Evolutionary conservation across 352 stramenopile species (phyloP).

Genomic region (Phytophthora chlamydospora): DNA sequence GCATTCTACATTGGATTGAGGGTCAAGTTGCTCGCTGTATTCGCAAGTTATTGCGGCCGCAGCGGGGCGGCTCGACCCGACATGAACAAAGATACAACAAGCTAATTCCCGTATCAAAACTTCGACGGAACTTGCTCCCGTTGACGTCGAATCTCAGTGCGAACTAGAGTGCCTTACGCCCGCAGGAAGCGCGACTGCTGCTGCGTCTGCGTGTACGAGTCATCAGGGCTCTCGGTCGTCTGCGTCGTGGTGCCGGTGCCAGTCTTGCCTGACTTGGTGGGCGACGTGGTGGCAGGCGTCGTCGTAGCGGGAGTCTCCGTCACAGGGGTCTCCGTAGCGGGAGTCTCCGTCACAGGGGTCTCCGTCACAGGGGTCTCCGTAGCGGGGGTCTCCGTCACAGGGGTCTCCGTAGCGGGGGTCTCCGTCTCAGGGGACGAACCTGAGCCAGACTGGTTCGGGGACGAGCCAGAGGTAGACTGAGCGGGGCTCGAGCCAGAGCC

Average conservation of each 20-base stretch:
- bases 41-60: constrained; percentile 24
- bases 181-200: constrained; percentile 33
- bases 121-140: constrained; percentile 36
- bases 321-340: constrained; percentile 19
- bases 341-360: constrained; percentile 9
- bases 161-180: constrained; percentile 20
- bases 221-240: constrained; percentile 24
- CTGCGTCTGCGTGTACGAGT: constrained; percentile 32
- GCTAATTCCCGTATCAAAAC: constrained; percentile 33
- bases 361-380: constrained; percentile 16
- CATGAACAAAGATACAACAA: constrained; percentile 42
- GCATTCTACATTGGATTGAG: constrained; percentile 24
- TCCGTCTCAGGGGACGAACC: constrained; percentile 18
- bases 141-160: constrained; percentile 32
- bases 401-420: constrained; percentile 10
- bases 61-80: constrained; percentile 13
- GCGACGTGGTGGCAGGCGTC: constrained; percentile 5
- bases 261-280: constrained; percentile 27
- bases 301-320: constrained; percentile 17
- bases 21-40: constrained; percentile 26
- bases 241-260: constrained; percentile 10
- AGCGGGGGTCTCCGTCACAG: not conserved
- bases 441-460: constrained; percentile 16
- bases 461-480: constrained; percentile 17
- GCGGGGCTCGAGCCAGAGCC: constrained; percentile 14